Base-by-base conservation (phyloP, 176 grass and related monocot genomes). In the Ananas comosus region DNA sequence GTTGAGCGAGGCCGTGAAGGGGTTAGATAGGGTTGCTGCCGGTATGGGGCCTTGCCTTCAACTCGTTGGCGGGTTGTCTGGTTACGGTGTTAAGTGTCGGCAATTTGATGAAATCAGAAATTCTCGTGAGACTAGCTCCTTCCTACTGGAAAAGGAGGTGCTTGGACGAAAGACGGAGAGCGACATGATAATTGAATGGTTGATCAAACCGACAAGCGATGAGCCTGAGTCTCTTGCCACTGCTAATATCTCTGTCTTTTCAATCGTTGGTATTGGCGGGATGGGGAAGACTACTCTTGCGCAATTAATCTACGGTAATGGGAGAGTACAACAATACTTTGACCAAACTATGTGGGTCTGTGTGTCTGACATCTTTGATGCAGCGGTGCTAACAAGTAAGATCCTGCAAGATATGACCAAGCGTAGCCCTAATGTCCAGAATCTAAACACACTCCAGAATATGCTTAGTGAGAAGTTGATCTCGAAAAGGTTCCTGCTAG, bases 261-360 rank as follows among this genome's bases (percentile, higher is more conserved):
- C 52, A 13, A 78, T 78, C 50, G 59, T 78, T 33, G 67, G 76
- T 10, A 58, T 48, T 2, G 76, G 67, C 29, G 76, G 67, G 13
- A 64, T 79, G 23, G 76, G 76, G 19, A 79, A 79, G 17, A 79
- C 76, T 21, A 71, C 67, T 51, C 67, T 79, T 51, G 53, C 67
- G 50, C 67, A 71, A 63, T 4, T 71, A 22, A 53, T 79, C 11
- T 71, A 24, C 7, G 42, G 64, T 16, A 53, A 79, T 50, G 18
- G 28, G 50, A 79, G 21, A 13, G 76, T 65, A 53, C 69, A 63
- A 23, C 53, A 64, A 2, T 50, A 29, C 8, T 71, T 79, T 17
- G 14, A 56, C 1, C 11, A 10, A 64, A 79, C 51, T 64, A 25
- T 65, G 27, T 79, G 76, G 76, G 66, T 71, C 4, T 70, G 76